A percentile compares a stretch with the other conserved stretches of the same genome.
phyloP scores from a whole-genome alignment of 176 grass and related monocot genomes.

The Avena atlantica region DNA sequence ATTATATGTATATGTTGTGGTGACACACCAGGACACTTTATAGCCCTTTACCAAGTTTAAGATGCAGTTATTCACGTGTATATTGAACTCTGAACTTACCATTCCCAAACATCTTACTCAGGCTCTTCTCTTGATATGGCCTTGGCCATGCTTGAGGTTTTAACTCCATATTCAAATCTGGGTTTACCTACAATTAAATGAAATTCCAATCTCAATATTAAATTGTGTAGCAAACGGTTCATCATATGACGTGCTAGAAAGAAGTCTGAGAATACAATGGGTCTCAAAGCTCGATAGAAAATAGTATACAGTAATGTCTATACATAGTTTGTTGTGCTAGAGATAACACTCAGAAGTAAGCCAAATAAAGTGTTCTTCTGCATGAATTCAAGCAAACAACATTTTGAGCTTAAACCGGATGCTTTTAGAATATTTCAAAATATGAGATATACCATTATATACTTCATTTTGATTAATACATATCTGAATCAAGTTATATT shows the following conservation, averaged over 20 bases:
- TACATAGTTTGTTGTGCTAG: conserved; percentile 15
- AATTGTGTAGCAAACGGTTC: not conserved
- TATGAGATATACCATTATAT: too few relatives aligned
- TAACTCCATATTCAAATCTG: too few relatives aligned
- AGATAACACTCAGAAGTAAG: conserved; percentile 6
- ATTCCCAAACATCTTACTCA: too few relatives aligned
- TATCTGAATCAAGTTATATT: too few relatives aligned
- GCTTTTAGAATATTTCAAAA: too few relatives aligned
- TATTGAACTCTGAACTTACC: too few relatives aligned
- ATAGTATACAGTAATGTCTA: conserved; percentile 11
- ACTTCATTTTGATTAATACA: too few relatives aligned
- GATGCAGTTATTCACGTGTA: not conserved
- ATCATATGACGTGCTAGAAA: not conserved
- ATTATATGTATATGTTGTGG: not conserved
- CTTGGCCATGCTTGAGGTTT: too few relatives aligned
- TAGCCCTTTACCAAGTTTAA: conserved; percentile 35
- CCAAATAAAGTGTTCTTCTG: not conserved
- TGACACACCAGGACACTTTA: not conserved
- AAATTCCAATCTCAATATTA: not conserved
- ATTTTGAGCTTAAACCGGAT: not conserved
- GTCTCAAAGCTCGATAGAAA: conserved; percentile 1
- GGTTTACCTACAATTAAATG: too few relatives aligned
- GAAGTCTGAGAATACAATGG: not conserved
- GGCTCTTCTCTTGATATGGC: too few relatives aligned
- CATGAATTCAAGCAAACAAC: not conserved